A percentile compares a stretch with the other conserved stretches of the same genome.
These are phyloP conservation scores for Castanopsis chinensis DNA, from an alignment of 306 rosid genomes.

Conservation along the genomic window DNA sequence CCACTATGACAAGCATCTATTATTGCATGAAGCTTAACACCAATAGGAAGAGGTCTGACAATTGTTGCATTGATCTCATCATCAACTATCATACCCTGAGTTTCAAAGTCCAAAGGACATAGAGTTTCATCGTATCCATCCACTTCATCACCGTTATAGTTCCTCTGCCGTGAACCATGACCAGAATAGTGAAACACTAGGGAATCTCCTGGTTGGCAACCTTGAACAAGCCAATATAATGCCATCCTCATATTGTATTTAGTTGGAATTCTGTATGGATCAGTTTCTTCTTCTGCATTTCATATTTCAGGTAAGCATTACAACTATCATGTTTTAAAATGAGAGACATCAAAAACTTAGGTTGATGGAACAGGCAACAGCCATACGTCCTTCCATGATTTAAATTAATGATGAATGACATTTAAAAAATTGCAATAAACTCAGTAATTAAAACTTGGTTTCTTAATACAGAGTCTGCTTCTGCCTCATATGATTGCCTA, in stretches of 20 bases:
- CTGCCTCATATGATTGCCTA: not conserved
- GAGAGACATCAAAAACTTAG: not conserved
- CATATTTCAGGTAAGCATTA: slow-evolving; percentile 15
- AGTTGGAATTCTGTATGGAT: slow-evolving; percentile 70
- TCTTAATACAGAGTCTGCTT: not conserved
- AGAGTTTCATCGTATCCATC: slow-evolving; percentile 96
- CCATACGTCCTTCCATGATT: not conserved
- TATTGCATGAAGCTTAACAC: slow-evolving; percentile 90
- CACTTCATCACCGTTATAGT: slow-evolving; percentile 83
- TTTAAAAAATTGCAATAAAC: not conserved
- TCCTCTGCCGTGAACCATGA: slow-evolving; percentile 91
- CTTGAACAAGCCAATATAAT: slow-evolving; percentile 92
- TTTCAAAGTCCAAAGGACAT: slow-evolving; percentile 94
- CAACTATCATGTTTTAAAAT: not conserved
- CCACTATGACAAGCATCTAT: slow-evolving; percentile 98
- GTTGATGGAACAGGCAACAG: not conserved
- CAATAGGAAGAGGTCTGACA: slow-evolving; percentile 81
- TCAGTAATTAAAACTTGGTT: not conserved
- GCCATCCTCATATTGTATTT: slow-evolving; percentile 93
- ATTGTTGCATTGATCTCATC: slow-evolving; percentile 83
- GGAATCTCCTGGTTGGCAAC: slow-evolving; percentile 95
- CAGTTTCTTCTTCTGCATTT: slow-evolving; percentile 94
- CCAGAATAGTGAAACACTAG: slow-evolving; percentile 97
- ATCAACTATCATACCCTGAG: slow-evolving; percentile 99
- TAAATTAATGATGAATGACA: not conserved